Conservation (phyloP, 805 yeast genomes). For the Limtongozyma cylindracea region DNA sequence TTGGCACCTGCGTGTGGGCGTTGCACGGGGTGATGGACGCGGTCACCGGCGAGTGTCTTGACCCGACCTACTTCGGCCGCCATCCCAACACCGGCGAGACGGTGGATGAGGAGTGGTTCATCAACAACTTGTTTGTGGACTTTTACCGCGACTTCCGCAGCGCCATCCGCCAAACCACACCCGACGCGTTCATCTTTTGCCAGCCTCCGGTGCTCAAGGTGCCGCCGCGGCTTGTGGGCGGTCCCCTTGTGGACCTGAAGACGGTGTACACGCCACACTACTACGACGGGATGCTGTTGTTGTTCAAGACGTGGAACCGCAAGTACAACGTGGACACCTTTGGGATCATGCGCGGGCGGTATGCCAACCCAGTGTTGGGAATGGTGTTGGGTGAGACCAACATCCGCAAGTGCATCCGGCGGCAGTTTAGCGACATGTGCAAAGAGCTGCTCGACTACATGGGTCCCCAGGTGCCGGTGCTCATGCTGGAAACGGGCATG, state of each 20-base stretch:
- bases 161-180: conserved; percentile 16
- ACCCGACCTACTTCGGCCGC: conserved; percentile 14
- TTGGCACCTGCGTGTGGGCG: conserved; percentile 65
- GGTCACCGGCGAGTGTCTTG: conserved; percentile 3
- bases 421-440: conserved; percentile 42
- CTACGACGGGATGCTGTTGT: conserved; percentile 82
- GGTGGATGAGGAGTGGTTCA: conserved; percentile 27
- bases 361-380: conserved; percentile 46
- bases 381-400: conserved; percentile 64
- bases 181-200: conserved; percentile 28
- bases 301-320: conserved; percentile 79
- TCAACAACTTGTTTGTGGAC: conserved; percentile 37
- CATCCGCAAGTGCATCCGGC: conserved; percentile 45
- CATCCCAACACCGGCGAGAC: conserved; percentile 2
- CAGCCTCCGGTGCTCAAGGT: conserved; percentile 65
- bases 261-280: conserved; percentile 74
- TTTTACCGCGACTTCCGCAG: conserved; percentile 25
- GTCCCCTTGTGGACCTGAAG: conserved; percentile 26
- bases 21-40: conserved; percentile 18
- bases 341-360: conserved; percentile 63
- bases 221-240: conserved; percentile 42
- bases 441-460: conserved; percentile 33
- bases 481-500: conserved; percentile 92
- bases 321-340: conserved; percentile 68
- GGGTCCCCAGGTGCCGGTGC: conserved; percentile 41